Percentiles rank a stretch among this genome's conserved stretches.
phyloP scores from a whole-genome alignment of 495 filamentous ascomycete species.

The Jackrogersella multiformis region DNA sequence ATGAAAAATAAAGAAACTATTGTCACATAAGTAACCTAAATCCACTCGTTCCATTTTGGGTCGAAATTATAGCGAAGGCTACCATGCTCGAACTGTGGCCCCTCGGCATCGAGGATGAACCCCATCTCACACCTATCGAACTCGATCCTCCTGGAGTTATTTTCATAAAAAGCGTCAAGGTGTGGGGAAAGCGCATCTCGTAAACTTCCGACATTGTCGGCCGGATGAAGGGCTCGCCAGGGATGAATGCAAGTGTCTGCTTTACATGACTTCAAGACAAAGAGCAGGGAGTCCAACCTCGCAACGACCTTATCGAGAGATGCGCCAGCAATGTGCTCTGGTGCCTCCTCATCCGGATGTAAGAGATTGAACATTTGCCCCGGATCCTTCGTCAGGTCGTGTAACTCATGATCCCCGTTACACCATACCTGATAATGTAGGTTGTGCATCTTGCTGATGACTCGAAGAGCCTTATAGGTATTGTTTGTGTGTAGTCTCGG shows the following conservation, averaged over 20 bases:
- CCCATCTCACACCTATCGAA: constrained; percentile 68
- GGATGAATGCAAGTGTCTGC: constrained; percentile 64
- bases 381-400: constrained; percentile 69
- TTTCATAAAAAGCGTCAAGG: constrained; percentile 67
- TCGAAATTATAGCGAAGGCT: constrained; percentile 22
- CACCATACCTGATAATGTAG: constrained; percentile 75
- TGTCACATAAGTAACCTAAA: constrained; percentile 4
- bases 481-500: constrained; percentile 56
- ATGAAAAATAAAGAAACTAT: no score
- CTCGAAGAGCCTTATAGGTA: constrained; percentile 70
- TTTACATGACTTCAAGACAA: constrained; percentile 73
- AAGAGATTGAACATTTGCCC: constrained; percentile 70
- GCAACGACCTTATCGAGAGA: constrained; percentile 55
- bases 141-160: constrained; percentile 56
- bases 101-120: constrained; percentile 69
- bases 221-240: constrained; percentile 67
- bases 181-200: constrained; percentile 56
- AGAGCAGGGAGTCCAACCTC: constrained; percentile 68
- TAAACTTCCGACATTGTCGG: constrained; percentile 53
- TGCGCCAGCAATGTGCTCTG: constrained; percentile 54
- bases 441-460: constrained; percentile 63
- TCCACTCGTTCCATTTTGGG: constrained; percentile 35
- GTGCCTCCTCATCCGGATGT: constrained; percentile 32
- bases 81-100: constrained; percentile 60
- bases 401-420: constrained; percentile 70